These are phyloP conservation scores for Metschnikowia baotianmanensis DNA, from an alignment of 805 yeast species.

Conservation along the genomic window DNA sequence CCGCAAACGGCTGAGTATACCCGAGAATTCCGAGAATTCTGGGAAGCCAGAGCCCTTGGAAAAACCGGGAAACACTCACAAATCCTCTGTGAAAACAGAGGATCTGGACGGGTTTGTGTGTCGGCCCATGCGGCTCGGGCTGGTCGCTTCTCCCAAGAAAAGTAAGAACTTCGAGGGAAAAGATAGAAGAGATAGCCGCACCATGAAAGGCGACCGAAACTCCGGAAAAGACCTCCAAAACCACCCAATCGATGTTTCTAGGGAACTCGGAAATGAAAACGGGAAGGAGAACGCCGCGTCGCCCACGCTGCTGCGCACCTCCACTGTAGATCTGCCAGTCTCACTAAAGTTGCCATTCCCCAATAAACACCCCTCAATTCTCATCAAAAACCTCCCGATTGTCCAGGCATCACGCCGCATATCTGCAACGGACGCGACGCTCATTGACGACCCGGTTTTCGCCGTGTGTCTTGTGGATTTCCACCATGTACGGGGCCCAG, in stretches of 20 bases:
- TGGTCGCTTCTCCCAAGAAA: slow-evolving; percentile 7
- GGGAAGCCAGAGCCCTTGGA: background rate
- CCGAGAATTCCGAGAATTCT: background rate
- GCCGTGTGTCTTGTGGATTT: slow-evolving; percentile 91
- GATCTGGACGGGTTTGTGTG: slow-evolving; percentile 33
- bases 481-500: slow-evolving; percentile 91
- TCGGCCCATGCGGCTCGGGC: slow-evolving; percentile 36
- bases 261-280: too few relatives aligned
- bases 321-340: slow-evolving; percentile 3
- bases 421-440: slow-evolving; percentile 25
- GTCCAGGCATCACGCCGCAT: slow-evolving; percentile 23
- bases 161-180: background rate
- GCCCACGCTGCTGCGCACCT: background rate
- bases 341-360: slow-evolving; percentile 6
- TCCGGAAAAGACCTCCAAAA: too few relatives aligned
- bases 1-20: slow-evolving; percentile 10
- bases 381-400: slow-evolving; percentile 38
- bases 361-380: slow-evolving; percentile 24
- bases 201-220: background rate
- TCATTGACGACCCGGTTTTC: slow-evolving; percentile 48
- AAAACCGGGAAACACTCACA: slow-evolving; percentile 3
- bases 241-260: too few relatives aligned
- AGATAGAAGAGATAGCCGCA: background rate
- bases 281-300: background rate
- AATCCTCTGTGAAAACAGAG: slow-evolving; percentile 1